Conservation (phyloP, 1,284 basidiomycete species). For the Malassezia arunalokei region DNA sequence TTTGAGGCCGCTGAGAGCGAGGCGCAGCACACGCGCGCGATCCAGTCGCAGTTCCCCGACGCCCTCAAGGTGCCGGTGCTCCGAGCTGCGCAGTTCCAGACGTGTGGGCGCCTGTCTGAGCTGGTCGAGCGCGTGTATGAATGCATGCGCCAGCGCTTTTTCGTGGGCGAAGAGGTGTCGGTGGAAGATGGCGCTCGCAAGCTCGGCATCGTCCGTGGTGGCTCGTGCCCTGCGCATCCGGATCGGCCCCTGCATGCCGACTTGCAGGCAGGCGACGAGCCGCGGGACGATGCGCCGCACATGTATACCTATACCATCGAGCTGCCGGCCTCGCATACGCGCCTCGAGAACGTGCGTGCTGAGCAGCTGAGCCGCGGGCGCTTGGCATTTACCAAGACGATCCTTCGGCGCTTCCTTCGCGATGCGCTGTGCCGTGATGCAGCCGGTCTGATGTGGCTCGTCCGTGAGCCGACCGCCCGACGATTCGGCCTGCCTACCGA, state of each 20-base stretch:
- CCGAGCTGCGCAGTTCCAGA: constrained; percentile 75
- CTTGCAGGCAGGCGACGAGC: constrained; percentile 59
- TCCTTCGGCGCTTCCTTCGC: constrained; percentile 84
- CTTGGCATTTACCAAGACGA: constrained; percentile 85
- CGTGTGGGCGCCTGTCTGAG: constrained; percentile 85
- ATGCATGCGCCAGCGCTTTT: constrained; percentile 88
- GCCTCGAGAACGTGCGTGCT: constrained; percentile 68
- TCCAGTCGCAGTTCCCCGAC: constrained; percentile 82
- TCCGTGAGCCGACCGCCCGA: constrained; percentile 69
- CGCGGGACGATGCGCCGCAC: constrained; percentile 58
- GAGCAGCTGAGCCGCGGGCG: constrained; percentile 70
- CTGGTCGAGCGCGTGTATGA: constrained; percentile 88
- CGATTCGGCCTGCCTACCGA: constrained; percentile 65
- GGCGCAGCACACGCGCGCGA: constrained; percentile 67
- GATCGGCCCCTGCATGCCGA: constrained; percentile 54
- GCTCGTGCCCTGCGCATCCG: constrained; percentile 14
- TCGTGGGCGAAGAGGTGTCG: constrained; percentile 57
- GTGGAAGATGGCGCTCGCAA: constrained; percentile 48
- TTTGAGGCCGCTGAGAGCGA: constrained; percentile 87
- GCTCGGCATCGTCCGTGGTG: constrained; percentile 7
- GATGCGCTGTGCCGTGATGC: constrained; percentile 84
- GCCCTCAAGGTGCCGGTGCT: constrained; percentile 82
- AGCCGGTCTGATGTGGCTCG: constrained; percentile 85
- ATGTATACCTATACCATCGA: constrained; percentile 75
- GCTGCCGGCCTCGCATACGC: constrained; percentile 54